Conservation (phyloP, 495 filamentous ascomycete species). For the Clohesyomyces aquaticus region DNA sequence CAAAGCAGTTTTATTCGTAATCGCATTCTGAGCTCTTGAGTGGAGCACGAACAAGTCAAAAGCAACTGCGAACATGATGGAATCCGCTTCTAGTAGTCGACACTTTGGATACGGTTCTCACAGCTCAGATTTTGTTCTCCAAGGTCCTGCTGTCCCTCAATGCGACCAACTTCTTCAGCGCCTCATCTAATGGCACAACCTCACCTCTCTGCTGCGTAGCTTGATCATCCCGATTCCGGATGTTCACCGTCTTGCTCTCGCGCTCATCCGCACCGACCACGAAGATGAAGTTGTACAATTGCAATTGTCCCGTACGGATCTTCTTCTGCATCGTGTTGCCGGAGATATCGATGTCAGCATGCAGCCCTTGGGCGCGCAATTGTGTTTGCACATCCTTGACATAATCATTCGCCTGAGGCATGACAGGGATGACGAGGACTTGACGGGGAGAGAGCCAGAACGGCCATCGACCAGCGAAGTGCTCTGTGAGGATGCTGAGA, state of each 20-base stretch:
- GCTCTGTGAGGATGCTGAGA: conserved; percentile 81
- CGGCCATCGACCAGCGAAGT: conserved; percentile 97
- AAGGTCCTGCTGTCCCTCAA: conserved; percentile 59
- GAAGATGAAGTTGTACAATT: conserved; percentile 91
- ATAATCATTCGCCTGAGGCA: conserved; percentile 81
- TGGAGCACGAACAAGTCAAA: no score
- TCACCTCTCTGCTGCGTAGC: conserved; percentile 75
- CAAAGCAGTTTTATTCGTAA: no score
- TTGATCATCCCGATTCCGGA: conserved; percentile 86
- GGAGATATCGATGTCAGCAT: conserved; percentile 83
- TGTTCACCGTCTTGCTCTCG: conserved; percentile 75
- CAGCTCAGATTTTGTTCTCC: conserved; percentile 30
- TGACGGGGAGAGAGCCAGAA: conserved; percentile 97
- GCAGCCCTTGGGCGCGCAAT: conserved; percentile 63
- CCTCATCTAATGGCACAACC: conserved; percentile 75
- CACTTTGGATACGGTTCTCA: no score
- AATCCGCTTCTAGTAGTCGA: no score
- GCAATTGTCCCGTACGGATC: conserved; percentile 82
- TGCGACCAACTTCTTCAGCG: conserved; percentile 68
- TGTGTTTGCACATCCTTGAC: conserved; percentile 75
- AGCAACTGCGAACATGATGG: no score
- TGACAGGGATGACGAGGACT: conserved; percentile 89
- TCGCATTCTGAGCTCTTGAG: no score
- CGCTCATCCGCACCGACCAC: conserved; percentile 54
- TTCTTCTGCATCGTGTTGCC: conserved; percentile 97